These are phyloP conservation scores for Hymenoscyphus fraxineus DNA, from an alignment of 2,329 filamentous ascomycete genomes.

Conservation along the genomic window DNA sequence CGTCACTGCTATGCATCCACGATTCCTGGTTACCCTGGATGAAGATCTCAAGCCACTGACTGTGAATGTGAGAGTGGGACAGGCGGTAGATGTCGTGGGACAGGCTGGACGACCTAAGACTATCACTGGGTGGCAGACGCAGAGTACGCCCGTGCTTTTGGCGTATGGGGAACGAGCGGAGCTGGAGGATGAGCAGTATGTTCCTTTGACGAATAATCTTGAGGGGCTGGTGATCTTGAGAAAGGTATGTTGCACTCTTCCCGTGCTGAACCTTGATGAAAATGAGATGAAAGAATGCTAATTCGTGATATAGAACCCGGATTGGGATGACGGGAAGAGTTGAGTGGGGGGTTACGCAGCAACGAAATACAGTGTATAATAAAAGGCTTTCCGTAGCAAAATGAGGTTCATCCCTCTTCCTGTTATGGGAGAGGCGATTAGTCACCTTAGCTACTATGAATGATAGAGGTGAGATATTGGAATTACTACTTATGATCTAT, in stretches of 20 bases:
- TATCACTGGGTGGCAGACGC: constrained; percentile 98
- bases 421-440: not conserved
- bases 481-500: not conserved
- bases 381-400: constrained; percentile 23
- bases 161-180: constrained; percentile 95
- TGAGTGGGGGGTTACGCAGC: constrained; percentile 22
- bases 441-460: constrained; percentile 23
- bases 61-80: constrained; percentile 94
- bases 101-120: constrained; percentile 97
- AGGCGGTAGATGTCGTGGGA: constrained; percentile 96
- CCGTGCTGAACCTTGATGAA: not conserved
- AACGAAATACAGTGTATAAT: constrained; percentile 36
- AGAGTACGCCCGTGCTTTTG: constrained; percentile 94
- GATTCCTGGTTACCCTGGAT: constrained; percentile 93
- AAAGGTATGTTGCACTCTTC: constrained; percentile 65
- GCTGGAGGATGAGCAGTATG: constrained; percentile 95
- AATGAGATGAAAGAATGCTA: not conserved
- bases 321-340: constrained; percentile 50
- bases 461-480: constrained; percentile 27
- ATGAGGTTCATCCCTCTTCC: not conserved
- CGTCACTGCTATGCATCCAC: constrained; percentile 92
- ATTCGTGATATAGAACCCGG: constrained; percentile 45
- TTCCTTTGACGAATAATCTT: constrained; percentile 83
- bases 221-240: constrained; percentile 94
- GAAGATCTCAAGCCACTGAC: constrained; percentile 91